phyloP scores from a whole-genome alignment of 768 basidiomycete species.

The Hygrocybe punicea region DNA sequence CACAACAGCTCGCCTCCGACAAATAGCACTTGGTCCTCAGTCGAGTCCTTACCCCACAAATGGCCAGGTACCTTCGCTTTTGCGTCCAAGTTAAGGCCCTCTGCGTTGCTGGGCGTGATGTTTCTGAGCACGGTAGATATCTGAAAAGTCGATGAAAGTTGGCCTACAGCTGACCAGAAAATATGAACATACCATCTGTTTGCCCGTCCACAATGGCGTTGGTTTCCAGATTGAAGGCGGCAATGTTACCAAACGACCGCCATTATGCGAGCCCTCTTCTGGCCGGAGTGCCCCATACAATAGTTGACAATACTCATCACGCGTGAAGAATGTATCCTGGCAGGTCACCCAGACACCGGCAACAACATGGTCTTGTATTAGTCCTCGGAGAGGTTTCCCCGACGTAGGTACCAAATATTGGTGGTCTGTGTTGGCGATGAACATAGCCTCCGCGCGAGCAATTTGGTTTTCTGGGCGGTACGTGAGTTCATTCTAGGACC shows the following conservation, averaged over 20 bases:
- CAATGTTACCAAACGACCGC: constrained; percentile 69
- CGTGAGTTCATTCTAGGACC: constrained; percentile 4
- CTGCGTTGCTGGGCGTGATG: constrained; percentile 73
- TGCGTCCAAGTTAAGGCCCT: constrained; percentile 80
- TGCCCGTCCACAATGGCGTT: constrained; percentile 90
- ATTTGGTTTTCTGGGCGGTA: constrained; percentile 76
- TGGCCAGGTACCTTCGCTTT: constrained; percentile 87
- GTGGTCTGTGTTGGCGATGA: constrained; percentile 96
- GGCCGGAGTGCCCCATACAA: constrained; percentile 91
- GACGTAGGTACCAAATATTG: constrained; percentile 99
- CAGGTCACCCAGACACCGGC: constrained; percentile 99
- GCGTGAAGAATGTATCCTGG: constrained; percentile 89
- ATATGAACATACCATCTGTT: constrained; percentile 78
- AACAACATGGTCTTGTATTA: constrained; percentile 98
- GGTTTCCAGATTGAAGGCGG: constrained; percentile 95
- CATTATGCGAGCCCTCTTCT: constrained; percentile 65
- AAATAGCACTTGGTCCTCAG: constrained; percentile 84
- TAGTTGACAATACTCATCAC: constrained; percentile 94
- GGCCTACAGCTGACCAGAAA: neutral
- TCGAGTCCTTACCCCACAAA: constrained; percentile 78
- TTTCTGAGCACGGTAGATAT: constrained; percentile 93
- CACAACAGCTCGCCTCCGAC: constrained; percentile 91
- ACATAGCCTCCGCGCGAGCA: constrained; percentile 88
- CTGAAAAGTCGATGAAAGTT: constrained; percentile 39
- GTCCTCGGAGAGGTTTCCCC: constrained; percentile 92